These are phyloP conservation scores for Vitis labrusca DNA, from an alignment of 164 flowering plant genomes.

Conservation along the genomic window DNA sequence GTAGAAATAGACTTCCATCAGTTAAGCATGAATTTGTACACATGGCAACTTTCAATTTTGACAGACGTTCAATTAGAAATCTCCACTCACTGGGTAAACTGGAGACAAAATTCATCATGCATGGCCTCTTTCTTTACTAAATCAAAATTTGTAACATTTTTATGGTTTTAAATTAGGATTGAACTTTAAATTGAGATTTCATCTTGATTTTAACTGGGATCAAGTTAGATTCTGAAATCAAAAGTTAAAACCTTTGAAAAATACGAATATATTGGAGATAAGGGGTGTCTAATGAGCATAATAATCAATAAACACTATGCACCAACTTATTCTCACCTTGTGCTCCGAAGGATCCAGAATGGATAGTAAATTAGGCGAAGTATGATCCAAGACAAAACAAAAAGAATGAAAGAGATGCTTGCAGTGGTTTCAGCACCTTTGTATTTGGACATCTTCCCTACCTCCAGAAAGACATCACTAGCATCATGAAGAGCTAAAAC, in stretches of 20 bases:
- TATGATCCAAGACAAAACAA: constrained; percentile 73
- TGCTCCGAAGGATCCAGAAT: constrained; percentile 89
- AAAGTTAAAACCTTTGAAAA: background rate
- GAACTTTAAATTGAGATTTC: no score
- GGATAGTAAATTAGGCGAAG: constrained; percentile 91
- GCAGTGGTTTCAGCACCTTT: constrained; percentile 73
- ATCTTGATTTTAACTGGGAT: no score
- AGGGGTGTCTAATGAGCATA: background rate
- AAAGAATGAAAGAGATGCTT: constrained; percentile 66
- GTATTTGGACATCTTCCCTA: constrained; percentile 94
- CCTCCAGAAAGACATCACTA: constrained; percentile 85
- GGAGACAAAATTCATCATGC: background rate
- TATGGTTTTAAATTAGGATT: background rate
- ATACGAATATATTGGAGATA: background rate
- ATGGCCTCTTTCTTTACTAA: background rate
- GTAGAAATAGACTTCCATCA: background rate
- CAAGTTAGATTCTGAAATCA: no score
- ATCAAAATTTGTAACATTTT: background rate
- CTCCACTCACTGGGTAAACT: background rate
- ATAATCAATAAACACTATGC: background rate
- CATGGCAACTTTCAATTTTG: background rate
- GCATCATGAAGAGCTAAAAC: constrained; percentile 98
- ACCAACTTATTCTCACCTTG: constrained; percentile 54
- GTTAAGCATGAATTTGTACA: background rate
- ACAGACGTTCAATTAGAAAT: background rate